A percentile compares a stretch with the other conserved stretches of the same genome.
phyloP scores from a whole-genome alignment of 2,329 filamentous ascomycete genomes.

The Teratosphaeria gauchensis region DNA sequence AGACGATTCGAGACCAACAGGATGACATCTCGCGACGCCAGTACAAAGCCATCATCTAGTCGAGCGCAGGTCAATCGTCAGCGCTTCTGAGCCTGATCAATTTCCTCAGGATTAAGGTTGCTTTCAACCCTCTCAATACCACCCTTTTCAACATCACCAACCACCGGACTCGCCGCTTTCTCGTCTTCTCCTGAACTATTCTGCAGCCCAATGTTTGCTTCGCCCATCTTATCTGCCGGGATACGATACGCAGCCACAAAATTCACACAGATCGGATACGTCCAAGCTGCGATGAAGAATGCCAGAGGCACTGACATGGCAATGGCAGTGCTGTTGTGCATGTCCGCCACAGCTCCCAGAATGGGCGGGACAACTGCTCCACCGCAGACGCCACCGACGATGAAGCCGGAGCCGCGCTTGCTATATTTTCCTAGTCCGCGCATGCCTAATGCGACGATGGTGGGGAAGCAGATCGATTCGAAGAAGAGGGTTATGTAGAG shows the following conservation, averaged over 20 bases:
- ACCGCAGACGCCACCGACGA: slow-evolving; percentile 62
- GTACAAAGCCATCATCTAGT: no score
- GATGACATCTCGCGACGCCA: no score
- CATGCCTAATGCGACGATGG: slow-evolving; percentile 70
- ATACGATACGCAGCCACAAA: slow-evolving; percentile 55
- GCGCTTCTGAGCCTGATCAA: background rate
- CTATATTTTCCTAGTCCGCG: slow-evolving; percentile 67
- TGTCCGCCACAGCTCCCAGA: slow-evolving; percentile 58
- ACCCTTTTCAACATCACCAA: slow-evolving; percentile 9
- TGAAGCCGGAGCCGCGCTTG: slow-evolving; percentile 64
- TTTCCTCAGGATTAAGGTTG: background rate
- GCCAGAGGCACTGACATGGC: slow-evolving; percentile 56
- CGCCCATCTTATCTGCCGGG: slow-evolving; percentile 49
- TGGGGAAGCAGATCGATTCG: slow-evolving; percentile 73
- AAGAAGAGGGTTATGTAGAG: slow-evolving; percentile 63
- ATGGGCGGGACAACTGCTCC: slow-evolving; percentile 67
- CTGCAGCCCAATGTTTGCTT: slow-evolving; percentile 37
- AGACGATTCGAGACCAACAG: no score
- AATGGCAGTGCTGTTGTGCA: slow-evolving; percentile 48
- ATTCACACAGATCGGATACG: slow-evolving; percentile 45
- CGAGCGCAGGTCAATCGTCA: background rate
- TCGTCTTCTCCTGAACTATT: slow-evolving; percentile 24
- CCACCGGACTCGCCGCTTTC: slow-evolving; percentile 3
- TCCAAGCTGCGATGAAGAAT: slow-evolving; percentile 40
- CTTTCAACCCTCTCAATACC: slow-evolving; percentile 5